Base-by-base conservation (phyloP, 2,329 filamentous ascomycete species). In the Penicillium griseofulvum region DNA sequence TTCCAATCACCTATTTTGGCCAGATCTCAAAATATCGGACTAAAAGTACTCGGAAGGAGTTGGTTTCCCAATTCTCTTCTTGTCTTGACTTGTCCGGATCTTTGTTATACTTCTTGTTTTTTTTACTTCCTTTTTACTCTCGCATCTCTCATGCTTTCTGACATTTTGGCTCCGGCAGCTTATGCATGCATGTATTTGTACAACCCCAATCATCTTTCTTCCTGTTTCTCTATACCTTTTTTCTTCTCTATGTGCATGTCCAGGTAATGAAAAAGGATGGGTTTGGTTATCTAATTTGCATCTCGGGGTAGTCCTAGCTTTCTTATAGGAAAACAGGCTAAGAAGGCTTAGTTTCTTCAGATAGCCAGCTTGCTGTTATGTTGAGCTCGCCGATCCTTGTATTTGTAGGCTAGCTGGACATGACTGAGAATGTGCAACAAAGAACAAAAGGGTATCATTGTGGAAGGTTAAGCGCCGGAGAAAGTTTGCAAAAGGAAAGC, bases 111-210 rank as follows among this genome's bases (percentile, higher is more conserved):
- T 36, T 29, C 24, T 49, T 59, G 49, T 47, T 52, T 51, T 51
- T 57, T 44, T 44, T 26, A 24, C 41, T n/a, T 36, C 46, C 46
- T 53, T 62, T 57, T 58, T 58, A 41, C n/a, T 47, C 57, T 31
- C 56, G 56, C 58, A 60, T 59, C 55, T 57, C 64, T 65, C 61
- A 58, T 62, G 61, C 65, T 58, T 64, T 64, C 53, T 62, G 61
- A 64, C 60, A 58, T 52, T 56, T 57, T 61, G 58, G 63, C 63
- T 63, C 55, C 61, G 65, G 64, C 66, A 67, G 66, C 62, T 67
- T 59, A 60, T 72, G 68, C 69, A 71, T 68, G 66, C 69, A 62
- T 72, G 70, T 71, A 72, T 66, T 70, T 71, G 66, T 71, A 72
- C 64, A 68, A 67, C 60, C 59, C 60, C 57, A 64, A 61, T 56